phyloP scores from a whole-genome alignment of 1,284 basidiomycete species.

The Spongispora temasekensis region DNA sequence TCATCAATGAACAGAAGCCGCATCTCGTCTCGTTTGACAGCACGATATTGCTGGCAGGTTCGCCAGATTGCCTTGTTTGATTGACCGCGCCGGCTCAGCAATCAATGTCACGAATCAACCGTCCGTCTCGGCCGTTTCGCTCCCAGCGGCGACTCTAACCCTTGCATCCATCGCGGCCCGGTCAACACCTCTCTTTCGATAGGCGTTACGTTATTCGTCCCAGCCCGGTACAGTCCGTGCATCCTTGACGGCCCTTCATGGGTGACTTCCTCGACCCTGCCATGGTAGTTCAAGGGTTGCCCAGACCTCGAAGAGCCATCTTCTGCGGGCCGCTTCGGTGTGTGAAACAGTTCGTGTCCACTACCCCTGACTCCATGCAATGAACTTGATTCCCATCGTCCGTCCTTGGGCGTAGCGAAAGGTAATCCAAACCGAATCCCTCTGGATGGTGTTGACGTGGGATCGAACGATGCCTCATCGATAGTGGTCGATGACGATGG shows the following conservation, averaged over 20 bases:
- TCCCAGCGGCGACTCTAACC: slow-evolving; percentile 30
- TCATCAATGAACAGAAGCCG: too few species aligned
- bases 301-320: slow-evolving; percentile 14
- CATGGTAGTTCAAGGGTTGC: slow-evolving; percentile 10
- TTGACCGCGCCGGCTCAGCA: background rate
- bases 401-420: slow-evolving; percentile 62
- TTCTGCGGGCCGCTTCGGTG: slow-evolving; percentile 41
- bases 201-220: slow-evolving; percentile 27
- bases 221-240: slow-evolving; percentile 12
- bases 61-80: background rate
- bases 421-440: slow-evolving; percentile 59
- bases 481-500: slow-evolving; percentile 25
- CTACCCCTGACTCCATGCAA: slow-evolving; percentile 32
- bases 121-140: slow-evolving; percentile 28
- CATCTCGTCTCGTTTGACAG: background rate
- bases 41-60: background rate
- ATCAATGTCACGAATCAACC: slow-evolving; percentile 15
- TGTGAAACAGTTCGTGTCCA: slow-evolving; percentile 46
- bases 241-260: slow-evolving; percentile 19
- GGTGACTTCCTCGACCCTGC: slow-evolving; percentile 18
- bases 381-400: slow-evolving; percentile 38
- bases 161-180: slow-evolving; percentile 23
- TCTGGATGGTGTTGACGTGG: slow-evolving; percentile 71
- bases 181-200: slow-evolving; percentile 21
- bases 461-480: slow-evolving; percentile 65